Evolutionary conservation across 768 basidiomycete species (phyloP).

Genomic region (Sistotremastrum suecicum): DNA sequence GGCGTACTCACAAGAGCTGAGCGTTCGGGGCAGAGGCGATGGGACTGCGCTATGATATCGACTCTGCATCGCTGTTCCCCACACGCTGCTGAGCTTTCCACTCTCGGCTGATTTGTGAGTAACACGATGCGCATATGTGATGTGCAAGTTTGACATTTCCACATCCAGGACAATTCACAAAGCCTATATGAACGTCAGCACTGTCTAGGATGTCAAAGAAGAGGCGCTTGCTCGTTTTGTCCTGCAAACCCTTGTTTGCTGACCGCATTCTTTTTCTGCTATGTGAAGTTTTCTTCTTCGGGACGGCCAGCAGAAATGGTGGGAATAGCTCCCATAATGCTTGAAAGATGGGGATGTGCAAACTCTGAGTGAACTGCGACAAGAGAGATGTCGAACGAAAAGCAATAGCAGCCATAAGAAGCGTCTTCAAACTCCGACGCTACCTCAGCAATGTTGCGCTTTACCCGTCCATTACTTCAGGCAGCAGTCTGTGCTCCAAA

Average conservation of each 20-base stretch:
- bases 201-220: not conserved
- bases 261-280: constrained; percentile 90
- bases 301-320: constrained; percentile 79
- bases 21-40: no score
- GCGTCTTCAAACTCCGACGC: not conserved
- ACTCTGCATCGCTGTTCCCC: no score
- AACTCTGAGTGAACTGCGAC: constrained; percentile 14
- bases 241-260: constrained; percentile 89
- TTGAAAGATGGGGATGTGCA: constrained; percentile 27
- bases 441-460: constrained; percentile 49
- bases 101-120: constrained; percentile 47
- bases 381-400: constrained; percentile 1
- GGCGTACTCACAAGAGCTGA: no score
- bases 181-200: constrained; percentile 35
- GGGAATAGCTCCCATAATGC: constrained; percentile 66
- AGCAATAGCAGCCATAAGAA: no score
- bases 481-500: constrained; percentile 33
- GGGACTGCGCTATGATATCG: no score
- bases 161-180: constrained; percentile 84
- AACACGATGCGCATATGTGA: constrained; percentile 75
- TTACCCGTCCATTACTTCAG: constrained; percentile 57
- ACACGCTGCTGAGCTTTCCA: constrained; percentile 33
- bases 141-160: constrained; percentile 81
- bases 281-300: constrained; percentile 88
- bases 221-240: constrained; percentile 63